Evolutionary conservation across 2,329 filamentous ascomycete species (phyloP), one percentile per base, ranked within the genome.

Genomic region (Calycina herbarum): DNA sequence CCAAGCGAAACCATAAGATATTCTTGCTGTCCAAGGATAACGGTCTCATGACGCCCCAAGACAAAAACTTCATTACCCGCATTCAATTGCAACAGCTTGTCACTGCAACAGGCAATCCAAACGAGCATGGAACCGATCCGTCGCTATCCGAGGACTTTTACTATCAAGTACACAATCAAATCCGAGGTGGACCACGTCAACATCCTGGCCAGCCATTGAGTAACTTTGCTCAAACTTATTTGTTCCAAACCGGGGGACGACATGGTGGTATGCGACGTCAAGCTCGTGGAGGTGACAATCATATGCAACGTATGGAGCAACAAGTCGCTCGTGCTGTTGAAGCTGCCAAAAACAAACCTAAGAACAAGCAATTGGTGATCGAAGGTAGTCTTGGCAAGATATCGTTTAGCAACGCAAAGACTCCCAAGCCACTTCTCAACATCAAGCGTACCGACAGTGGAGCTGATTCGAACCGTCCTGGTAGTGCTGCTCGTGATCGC

Each of bases 271-370:
- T 87, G 75, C 84, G 93, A 68, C 87, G 93, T 69, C 88, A 95
- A 71, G 88, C 89, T 67, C 86, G 93, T 66, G 92, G 90, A 56
- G 93, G 92, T 20, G 95, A 99, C 77, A 99, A 97, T 76, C 95
- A 99, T 75, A 92, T 98, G 81, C 95, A 98, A 77, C 90, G 95
- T 64, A 99, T 99, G 95, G 94, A 99, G 78, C 95, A 99, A 78
- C 95, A 99, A 78, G 96, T 99, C 13, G 94, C 97, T 77, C 89
- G 95, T 64, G 95, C 95, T 29, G 95, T 99, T 0, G 95, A 99
- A 76, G 95, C 95, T 0, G 95, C 95, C 62, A 99, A 98, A 81
- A 92, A 93, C 67, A 94, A 96, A 78, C 95, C 95, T 13, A 99
- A 99, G 83, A 97, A 96, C 76, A 96, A 96, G 75, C 94, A 97